Evolutionary conservation across 352 stramenopile genomes (phyloP), one percentile per base, ranked within the genome.

Genomic region (Halophytophthora polymorphica): DNA sequence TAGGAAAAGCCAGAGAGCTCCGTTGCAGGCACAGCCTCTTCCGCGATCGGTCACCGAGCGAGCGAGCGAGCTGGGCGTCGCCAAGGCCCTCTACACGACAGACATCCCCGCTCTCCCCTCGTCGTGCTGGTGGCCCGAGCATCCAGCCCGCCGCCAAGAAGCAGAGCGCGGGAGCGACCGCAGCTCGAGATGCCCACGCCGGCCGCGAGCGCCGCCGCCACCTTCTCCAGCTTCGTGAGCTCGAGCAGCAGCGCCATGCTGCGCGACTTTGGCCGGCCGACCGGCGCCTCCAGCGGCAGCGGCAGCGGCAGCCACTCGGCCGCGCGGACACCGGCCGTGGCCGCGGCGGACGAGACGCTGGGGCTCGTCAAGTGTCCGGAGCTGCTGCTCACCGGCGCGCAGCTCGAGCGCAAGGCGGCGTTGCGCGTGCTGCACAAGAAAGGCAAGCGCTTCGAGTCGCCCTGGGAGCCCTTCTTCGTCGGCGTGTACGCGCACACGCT

Each of bases 381-480:
- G 45, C 45, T 87, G 29, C 53, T 81, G 28, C 44, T 83, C 29
- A 68, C 64, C 2, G 76, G 71, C 14, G 7, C 58, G 6, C 68
- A 83, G 18, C 45, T 87, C n/a, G 68, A 84, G 48, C 64, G 68
- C 41, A 56, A 67, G 19, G 71, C 63, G 8, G 35, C 58, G 21
- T 52, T 87, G 23, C 66, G 72, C 50, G 61, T 71, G 14, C 53
- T 87, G 13, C 64, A 76, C 59, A 84, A 83, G 60, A 87, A 85
- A 49, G 79, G 76, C 23, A 69, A 83, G 39, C 70, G 77, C 35
- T 90, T 90, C 33, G 76, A 88, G 54, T 82, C 71, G 6, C 63
- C 67, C 6, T 90, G 79, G 79, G 62, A 71, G 22, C 63, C 67
- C 17, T 77, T 69, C 40, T 78, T 82, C 21, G 76, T 90, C 15